A percentile compares a stretch with the other conserved stretches of the same genome.
Conservation (phyloP, 1,284 basidiomycete species). For the Rugosomyces carneus region DNA sequence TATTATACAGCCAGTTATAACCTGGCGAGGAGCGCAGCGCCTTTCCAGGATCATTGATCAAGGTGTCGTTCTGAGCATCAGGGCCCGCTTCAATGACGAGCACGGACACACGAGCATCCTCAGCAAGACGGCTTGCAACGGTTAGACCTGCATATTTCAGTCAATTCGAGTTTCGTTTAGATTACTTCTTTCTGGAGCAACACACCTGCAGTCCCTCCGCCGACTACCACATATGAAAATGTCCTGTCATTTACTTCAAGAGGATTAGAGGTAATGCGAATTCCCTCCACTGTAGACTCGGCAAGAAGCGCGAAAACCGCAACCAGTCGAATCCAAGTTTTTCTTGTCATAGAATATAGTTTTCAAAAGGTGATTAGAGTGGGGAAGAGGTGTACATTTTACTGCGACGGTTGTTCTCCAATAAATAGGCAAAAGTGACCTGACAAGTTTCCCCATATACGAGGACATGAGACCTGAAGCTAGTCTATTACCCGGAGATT, state of each 20-base stretch:
- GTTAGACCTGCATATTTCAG: constrained; percentile 14
- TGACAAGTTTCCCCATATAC: too few relatives aligned
- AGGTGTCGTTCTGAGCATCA: constrained; percentile 13
- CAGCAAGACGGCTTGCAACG: constrained; percentile 23
- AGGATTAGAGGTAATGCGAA: constrained; percentile 8
- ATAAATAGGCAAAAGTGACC: too few relatives aligned
- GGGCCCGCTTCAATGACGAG: constrained; percentile 25
- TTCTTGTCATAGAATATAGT: too few relatives aligned
- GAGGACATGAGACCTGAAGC: too few relatives aligned
- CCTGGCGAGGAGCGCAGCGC: not conserved
- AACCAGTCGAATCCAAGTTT: constrained; percentile 1
- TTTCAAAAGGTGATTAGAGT: too few relatives aligned
- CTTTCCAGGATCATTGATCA: constrained; percentile 15
- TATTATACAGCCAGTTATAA: constrained; percentile 14
- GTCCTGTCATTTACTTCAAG: constrained; percentile 9
- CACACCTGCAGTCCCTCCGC: constrained; percentile 16
- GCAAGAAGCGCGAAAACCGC: not conserved
- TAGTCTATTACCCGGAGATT: too few relatives aligned
- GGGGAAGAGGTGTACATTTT: too few relatives aligned
- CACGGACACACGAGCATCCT: constrained; percentile 14
- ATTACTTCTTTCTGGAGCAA: too few relatives aligned
- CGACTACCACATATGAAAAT: constrained; percentile 15
- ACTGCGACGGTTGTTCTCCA: too few relatives aligned
- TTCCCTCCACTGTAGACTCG: constrained; percentile 2
- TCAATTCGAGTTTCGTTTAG: too few relatives aligned